These are phyloP conservation scores for Plasmodium gaboni DNA, from an alignment of 169 alveolate species.

Conservation along the genomic window DNA sequence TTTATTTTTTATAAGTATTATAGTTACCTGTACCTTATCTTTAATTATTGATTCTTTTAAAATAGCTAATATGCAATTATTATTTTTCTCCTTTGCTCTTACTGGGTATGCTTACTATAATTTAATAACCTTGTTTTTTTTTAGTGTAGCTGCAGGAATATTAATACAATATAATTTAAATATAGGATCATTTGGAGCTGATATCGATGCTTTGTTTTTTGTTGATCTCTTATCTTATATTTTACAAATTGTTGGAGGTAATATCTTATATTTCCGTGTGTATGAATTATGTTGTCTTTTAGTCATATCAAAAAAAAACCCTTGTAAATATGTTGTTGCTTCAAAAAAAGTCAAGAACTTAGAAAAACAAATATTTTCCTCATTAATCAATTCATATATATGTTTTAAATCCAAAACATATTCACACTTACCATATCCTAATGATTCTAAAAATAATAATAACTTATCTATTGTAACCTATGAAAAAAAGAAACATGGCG, in stretches of 20 bases:
- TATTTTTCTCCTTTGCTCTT: conserved; percentile 71
- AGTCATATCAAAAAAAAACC: conserved; percentile 77
- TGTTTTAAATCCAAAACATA: conserved; percentile 45
- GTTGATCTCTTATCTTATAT: conserved; percentile 75
- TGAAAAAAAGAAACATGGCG: background rate
- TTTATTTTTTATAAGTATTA: conserved; percentile 65
- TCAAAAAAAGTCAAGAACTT: conserved; percentile 76
- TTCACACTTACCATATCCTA: conserved; percentile 39
- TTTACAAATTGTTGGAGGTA: conserved; percentile 77
- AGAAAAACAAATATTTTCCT: conserved; percentile 76
- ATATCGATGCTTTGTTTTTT: conserved; percentile 59
- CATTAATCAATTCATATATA: conserved; percentile 67
- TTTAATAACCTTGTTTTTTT: conserved; percentile 71
- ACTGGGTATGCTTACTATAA: conserved; percentile 80
- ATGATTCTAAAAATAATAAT: conserved; percentile 11
- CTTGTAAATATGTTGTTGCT: conserved; percentile 76
- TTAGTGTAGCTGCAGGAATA: conserved; percentile 70
- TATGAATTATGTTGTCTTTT: conserved; percentile 78
- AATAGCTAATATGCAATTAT: conserved; percentile 76
- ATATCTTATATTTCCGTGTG: conserved; percentile 74
- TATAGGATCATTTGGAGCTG: conserved; percentile 16
- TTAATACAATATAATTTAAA: conserved; percentile 53
- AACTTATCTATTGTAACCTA: conserved; percentile 6
- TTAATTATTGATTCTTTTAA: conserved; percentile 68
- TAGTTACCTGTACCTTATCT: conserved; percentile 64